A percentile compares a stretch with the other conserved stretches of the same genome.
These are phyloP conservation scores for Rubia occidens DNA, from an alignment of 305 asterid species.

Conservation along the genomic window DNA sequence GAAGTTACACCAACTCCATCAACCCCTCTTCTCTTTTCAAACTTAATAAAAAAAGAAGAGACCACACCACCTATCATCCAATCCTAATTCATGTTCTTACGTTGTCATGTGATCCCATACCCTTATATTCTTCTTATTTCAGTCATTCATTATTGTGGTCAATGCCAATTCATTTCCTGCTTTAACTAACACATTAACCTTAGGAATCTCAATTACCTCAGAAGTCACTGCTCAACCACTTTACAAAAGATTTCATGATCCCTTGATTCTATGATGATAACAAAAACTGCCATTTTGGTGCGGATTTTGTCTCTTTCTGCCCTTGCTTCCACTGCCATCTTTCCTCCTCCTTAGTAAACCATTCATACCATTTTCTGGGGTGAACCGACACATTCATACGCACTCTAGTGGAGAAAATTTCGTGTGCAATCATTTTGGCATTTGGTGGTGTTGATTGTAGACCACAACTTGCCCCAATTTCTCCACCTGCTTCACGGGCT, in stretches of 20 bases:
- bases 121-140: no score
- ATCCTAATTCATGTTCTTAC: not conserved
- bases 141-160: no score
- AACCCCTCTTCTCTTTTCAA: not conserved
- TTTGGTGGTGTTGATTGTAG: not conserved
- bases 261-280: not conserved
- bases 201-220: no score
- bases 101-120: no score
- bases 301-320: not conserved
- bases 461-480: no score
- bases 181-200: not conserved
- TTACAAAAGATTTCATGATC: no score
- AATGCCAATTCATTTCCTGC: no score
- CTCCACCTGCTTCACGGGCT: slow-evolving; percentile 12
- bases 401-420: not conserved
- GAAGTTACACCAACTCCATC: slow-evolving; percentile 5
- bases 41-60: not conserved
- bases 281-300: not conserved
- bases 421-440: slow-evolving; percentile 17
- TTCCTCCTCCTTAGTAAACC: not conserved
- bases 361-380: not conserved
- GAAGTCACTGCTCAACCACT: no score
- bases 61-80: not conserved
- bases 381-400: not conserved
- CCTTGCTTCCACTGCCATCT: slow-evolving; percentile 1